A percentile compares a stretch with the other conserved stretches of the same genome.
These are phyloP conservation scores for Neonectria coccinea DNA, from an alignment of 2,329 filamentous ascomycete species.

Conservation along the genomic window DNA sequence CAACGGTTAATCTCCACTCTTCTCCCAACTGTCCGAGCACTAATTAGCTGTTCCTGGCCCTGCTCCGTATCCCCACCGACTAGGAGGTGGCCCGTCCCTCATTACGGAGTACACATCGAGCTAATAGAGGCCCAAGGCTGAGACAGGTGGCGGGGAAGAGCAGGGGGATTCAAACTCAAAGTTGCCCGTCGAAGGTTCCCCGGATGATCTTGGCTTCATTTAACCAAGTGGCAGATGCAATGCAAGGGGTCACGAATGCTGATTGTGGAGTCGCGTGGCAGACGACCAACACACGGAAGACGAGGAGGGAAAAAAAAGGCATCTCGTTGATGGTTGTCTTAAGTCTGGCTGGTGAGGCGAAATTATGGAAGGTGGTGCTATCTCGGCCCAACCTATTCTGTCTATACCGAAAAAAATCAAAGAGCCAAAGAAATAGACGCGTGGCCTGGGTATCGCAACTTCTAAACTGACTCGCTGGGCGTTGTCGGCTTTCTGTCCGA, in stretches of 20 bases:
- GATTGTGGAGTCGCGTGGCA: neutral
- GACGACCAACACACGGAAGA: neutral
- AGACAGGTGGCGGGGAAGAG: constrained; percentile 7
- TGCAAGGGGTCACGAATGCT: neutral
- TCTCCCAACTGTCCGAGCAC: neutral
- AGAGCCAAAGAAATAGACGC: neutral
- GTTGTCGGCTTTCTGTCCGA: constrained; percentile 16
- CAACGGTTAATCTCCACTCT: neutral
- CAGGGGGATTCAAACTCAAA: neutral
- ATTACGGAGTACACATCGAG: neutral
- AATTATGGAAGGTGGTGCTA: neutral
- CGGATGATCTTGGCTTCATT: constrained; percentile 10
- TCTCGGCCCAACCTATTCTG: neutral
- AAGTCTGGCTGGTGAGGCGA: neutral
- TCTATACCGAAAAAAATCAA: neutral
- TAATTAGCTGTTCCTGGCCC: neutral
- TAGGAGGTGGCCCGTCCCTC: neutral
- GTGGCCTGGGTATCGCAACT: neutral
- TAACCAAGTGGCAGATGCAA: neutral
- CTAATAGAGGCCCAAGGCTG: neutral
- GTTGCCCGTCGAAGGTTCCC: neutral
- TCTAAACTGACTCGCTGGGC: constrained; percentile 18
- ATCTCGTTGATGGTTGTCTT: neutral
- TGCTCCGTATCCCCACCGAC: neutral
- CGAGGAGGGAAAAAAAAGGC: too few species aligned